These are phyloP conservation scores for Plectosphaerella cucumerina DNA, from an alignment of 2,329 filamentous ascomycete species.

Conservation along the genomic window DNA sequence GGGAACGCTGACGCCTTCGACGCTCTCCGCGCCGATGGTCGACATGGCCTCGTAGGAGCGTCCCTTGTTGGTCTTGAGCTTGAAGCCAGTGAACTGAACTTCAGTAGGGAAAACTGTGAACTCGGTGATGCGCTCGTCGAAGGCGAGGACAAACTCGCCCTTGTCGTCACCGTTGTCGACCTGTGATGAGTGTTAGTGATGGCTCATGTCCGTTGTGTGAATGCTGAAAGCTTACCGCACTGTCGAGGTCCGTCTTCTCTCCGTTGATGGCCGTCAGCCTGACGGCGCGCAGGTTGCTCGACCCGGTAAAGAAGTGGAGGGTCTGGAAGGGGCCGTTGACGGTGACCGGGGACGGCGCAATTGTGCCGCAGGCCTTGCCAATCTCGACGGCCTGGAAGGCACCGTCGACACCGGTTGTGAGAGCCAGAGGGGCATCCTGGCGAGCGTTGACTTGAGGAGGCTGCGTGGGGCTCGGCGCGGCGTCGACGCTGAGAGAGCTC, in stretches of 20 bases:
- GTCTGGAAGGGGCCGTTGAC: slow-evolving; percentile 4
- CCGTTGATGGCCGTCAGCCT: slow-evolving; percentile 1
- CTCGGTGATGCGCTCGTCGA: slow-evolving; percentile 4
- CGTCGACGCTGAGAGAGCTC: background rate
- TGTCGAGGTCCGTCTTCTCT: slow-evolving; percentile 3
- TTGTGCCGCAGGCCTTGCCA: slow-evolving; percentile 1
- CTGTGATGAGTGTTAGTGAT: background rate
- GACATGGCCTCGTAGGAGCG: slow-evolving; percentile 2
- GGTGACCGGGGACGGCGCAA: background rate
- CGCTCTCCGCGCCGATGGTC: background rate
- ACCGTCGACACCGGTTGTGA: background rate
- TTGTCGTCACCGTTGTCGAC: slow-evolving; percentile 1
- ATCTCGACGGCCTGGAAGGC: slow-evolving; percentile 6
- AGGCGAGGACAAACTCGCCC: slow-evolving; percentile 2
- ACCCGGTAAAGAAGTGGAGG: slow-evolving; percentile 4
- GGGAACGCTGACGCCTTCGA: slow-evolving; percentile 1
- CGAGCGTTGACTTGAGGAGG: background rate
- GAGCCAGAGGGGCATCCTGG: background rate
- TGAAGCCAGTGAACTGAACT: slow-evolving; percentile 4
- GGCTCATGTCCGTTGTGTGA: no score
- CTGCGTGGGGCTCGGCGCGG: background rate
- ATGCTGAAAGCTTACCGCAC: background rate
- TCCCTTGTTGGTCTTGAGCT: slow-evolving; percentile 2
- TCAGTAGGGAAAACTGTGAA: background rate
- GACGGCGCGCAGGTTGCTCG: slow-evolving; percentile 6